Conservation (phyloP, 2,329 filamentous ascomycete genomes). For the Colletotrichum chlorophyti region DNA sequence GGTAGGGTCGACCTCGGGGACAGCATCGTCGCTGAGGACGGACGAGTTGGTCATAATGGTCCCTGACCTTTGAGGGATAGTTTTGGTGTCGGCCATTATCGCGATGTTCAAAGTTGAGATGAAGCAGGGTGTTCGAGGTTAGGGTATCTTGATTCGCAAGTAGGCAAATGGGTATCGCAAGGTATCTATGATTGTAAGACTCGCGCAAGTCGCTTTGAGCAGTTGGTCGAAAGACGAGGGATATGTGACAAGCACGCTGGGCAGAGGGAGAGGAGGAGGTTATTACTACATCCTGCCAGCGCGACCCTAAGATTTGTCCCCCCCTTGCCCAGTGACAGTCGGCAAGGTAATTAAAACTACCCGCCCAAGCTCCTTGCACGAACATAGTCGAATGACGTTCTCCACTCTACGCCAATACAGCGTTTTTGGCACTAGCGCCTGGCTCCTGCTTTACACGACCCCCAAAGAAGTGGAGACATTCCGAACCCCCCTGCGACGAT, state of each 20-base stretch:
- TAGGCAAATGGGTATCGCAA: background rate
- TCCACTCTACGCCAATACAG: conserved; percentile 12
- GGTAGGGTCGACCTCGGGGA: conserved; percentile 64
- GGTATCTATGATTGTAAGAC: background rate
- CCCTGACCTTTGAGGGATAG: conserved; percentile 54
- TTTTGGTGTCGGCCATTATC: conserved; percentile 38
- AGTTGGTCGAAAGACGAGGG: too few relatives aligned
- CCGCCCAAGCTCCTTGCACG: conserved; percentile 21
- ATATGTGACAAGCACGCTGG: too few relatives aligned
- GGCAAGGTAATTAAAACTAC: conserved; percentile 23
- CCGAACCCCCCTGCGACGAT: conserved; percentile 27
- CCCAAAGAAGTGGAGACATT: conserved; percentile 12
- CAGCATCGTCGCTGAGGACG: conserved; percentile 56
- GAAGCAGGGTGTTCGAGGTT: background rate
- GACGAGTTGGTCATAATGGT: conserved; percentile 40
- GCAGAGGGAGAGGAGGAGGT: background rate
- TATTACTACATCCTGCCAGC: conserved; percentile 20
- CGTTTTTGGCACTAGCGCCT: conserved; percentile 21
- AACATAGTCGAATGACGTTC: conserved; percentile 27
- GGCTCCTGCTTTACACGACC: conserved; percentile 4
- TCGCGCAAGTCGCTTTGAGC: background rate
- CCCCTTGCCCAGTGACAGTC: conserved; percentile 16
- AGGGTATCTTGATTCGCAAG: background rate
- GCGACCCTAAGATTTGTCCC: background rate
- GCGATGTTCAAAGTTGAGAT: conserved; percentile 34